Evolutionary conservation across 345 rosid species (phyloP).

Genomic region (Noccaea bulbosa): DNA sequence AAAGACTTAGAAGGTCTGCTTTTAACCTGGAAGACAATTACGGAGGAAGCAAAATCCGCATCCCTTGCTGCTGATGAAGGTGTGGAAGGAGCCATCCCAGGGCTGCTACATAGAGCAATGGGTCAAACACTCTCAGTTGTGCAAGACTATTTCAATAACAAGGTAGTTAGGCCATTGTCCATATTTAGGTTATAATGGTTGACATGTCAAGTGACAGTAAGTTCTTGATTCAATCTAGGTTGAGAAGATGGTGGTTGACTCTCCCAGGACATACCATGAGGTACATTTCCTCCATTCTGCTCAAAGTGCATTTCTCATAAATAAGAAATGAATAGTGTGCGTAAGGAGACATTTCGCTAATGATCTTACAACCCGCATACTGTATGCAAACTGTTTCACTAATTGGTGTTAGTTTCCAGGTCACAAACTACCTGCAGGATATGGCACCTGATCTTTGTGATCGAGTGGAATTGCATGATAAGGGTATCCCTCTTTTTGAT

Average conservation of each 20-base stretch:
- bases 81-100: conserved; percentile 88
- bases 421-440: conserved; percentile 93
- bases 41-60: conserved; percentile 87
- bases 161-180: conserved; percentile 48
- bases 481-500: conserved; percentile 83
- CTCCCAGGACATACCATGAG: conserved; percentile 95
- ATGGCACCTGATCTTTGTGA: conserved; percentile 95
- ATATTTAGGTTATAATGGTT: conserved; percentile 7
- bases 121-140: conserved; percentile 97
- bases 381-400: conserved; percentile 31
- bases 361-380: conserved; percentile 3
- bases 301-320: not conserved
- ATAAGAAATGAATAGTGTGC: conserved; percentile 9
- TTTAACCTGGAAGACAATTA: conserved; percentile 82
- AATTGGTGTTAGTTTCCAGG: conserved; percentile 56
- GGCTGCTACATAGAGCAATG: conserved; percentile 89
- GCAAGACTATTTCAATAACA: conserved; percentile 88
- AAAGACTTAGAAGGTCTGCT: conserved; percentile 88
- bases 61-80: conserved; percentile 99
- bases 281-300: conserved; percentile 46
- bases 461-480: conserved; percentile 77
- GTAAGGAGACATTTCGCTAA: not conserved
- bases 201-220: conserved; percentile 29
- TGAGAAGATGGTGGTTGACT: conserved; percentile 87
- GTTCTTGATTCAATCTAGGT: conserved; percentile 55